A percentile compares a stretch with the other conserved stretches of the same genome.
These are phyloP conservation scores for Tylopilus cervinicoccineus DNA, from an alignment of 768 basidiomycete genomes.

Conservation along the genomic window DNA sequence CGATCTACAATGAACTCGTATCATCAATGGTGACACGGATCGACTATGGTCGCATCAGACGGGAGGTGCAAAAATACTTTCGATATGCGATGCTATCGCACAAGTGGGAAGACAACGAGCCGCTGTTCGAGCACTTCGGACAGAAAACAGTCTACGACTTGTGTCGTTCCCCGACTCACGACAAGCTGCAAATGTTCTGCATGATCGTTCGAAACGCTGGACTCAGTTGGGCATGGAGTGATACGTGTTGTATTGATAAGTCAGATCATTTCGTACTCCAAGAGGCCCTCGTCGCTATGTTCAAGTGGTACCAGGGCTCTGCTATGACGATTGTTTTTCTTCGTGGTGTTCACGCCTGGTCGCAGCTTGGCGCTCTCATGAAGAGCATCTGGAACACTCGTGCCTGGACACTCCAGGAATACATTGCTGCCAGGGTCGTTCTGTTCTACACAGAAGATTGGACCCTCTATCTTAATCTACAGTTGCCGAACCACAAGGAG, in stretches of 20 bases:
- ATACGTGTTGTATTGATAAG: too few species aligned
- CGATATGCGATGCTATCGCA: neutral
- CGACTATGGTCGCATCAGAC: too few species aligned
- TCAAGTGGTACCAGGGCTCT: too few species aligned
- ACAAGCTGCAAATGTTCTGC: neutral
- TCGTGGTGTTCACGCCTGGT: neutral
- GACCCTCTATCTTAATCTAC: too few species aligned
- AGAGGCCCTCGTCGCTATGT: neutral
- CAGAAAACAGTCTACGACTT: too few species aligned
- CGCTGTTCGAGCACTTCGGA: too few species aligned
- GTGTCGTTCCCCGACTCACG: too few species aligned
- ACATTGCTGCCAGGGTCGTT: neutral
- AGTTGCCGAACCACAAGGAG: neutral
- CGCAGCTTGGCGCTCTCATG: neutral
- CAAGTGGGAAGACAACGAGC: neutral
- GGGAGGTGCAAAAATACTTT: too few species aligned
- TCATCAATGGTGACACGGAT: too few species aligned
- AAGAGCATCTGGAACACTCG: constrained; percentile 10
- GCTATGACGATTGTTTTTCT: neutral
- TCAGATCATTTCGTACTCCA: neutral
- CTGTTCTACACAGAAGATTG: neutral
- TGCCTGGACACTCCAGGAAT: neutral
- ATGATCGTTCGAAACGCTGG: neutral
- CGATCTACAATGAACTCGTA: too few species aligned
- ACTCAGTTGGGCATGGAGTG: too few species aligned